Base-by-base conservation (phyloP, 352 stramenopile species). In the Aphanomyces invadans region DNA sequence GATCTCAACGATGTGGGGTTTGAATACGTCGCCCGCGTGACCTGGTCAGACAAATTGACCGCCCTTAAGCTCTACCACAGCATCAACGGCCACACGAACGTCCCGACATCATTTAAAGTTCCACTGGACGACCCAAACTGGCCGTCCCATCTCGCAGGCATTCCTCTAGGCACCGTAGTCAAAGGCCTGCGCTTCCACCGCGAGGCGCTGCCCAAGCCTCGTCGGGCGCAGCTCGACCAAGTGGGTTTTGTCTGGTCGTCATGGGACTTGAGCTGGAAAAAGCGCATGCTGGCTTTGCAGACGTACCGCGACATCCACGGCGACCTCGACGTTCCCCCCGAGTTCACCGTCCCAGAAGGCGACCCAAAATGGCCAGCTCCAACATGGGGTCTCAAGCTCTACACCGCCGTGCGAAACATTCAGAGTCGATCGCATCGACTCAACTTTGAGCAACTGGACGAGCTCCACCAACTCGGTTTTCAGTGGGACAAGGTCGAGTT, bases 301-400 rank as follows among this genome's bases (percentile, higher is more conserved):
- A 73, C 59, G 0, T 97, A 95, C 77, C 79, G 83, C 51, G 60
- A 84, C 48, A 55, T 95, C 23, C 88, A 90, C 56, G 89, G 87
- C 25, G 87, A 98, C 72, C 81, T 91, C 53, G 71, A 89, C 33
- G 88, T 98, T 4, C 88, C 92, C 26, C 79, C 92, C 54, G 81
- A 84, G 23, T 98, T 97, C 74, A 81, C 87, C 17, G 87, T 98
- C 1, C 90, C 93, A 0, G 65, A 73, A 29, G 75, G 86, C 42
- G 77, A 87, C 28, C 44, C 75, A 1, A 70, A 76, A 28, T 98
- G 90, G 89, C 84, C 89, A 4, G 68, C 89, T 38, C 74, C 86
- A 15, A 81, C 78, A 4, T 92, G 86, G 79, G 88, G 85, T 5
- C 80, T 95, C 42, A 68, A 80, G 32, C 74, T 97, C 9, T 86